A percentile compares a stretch with the other conserved stretches of the same genome.
Evolutionary conservation across 345 rosid species (phyloP).

Genomic region (Mercurialis annua): DNA sequence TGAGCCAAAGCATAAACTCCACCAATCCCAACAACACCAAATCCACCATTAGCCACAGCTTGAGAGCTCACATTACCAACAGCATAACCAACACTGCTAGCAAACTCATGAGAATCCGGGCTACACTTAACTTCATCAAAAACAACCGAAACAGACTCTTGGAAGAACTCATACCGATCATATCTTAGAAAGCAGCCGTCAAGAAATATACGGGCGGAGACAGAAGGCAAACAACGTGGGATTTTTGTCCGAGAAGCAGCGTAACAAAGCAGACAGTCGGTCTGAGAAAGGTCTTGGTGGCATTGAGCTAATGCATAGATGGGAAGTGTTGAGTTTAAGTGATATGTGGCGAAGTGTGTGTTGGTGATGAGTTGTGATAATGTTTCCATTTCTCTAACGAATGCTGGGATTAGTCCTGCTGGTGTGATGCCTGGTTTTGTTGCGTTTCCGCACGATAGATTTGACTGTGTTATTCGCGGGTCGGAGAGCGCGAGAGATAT

Average conservation of each 20-base stretch:
- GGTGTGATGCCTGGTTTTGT: neutral
- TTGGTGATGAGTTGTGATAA: conserved; percentile 28
- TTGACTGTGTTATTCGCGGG: conserved; percentile 40
- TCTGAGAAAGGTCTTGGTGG: conserved; percentile 53
- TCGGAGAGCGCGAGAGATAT: conserved; percentile 23
- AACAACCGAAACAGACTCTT: conserved; percentile 33
- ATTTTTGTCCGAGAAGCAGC: conserved; percentile 48
- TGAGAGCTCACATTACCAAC: conserved; percentile 30
- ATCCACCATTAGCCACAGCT: conserved; percentile 36
- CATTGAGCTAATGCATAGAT: conserved; percentile 53
- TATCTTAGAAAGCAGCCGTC: conserved; percentile 70
- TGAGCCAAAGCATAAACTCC: conserved; percentile 48
- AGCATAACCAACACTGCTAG: conserved; percentile 21
- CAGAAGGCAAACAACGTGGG: conserved; percentile 57
- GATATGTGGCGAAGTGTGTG: conserved; percentile 36
- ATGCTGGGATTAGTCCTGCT: conserved; percentile 31
- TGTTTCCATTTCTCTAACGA: conserved; percentile 42
- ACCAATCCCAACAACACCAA: conserved; percentile 23
- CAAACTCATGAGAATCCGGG: neutral
- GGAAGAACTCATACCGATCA: conserved; percentile 48
- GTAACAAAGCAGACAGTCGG: conserved; percentile 63
- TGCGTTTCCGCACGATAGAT: conserved; percentile 38
- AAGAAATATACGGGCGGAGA: conserved; percentile 43
- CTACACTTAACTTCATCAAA: conserved; percentile 37
- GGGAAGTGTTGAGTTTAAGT: conserved; percentile 16